A percentile compares a stretch with the other conserved stretches of the same genome.
phyloP scores from a whole-genome alignment of 176 grass and related monocot species.

The Pharus latifolius region DNA sequence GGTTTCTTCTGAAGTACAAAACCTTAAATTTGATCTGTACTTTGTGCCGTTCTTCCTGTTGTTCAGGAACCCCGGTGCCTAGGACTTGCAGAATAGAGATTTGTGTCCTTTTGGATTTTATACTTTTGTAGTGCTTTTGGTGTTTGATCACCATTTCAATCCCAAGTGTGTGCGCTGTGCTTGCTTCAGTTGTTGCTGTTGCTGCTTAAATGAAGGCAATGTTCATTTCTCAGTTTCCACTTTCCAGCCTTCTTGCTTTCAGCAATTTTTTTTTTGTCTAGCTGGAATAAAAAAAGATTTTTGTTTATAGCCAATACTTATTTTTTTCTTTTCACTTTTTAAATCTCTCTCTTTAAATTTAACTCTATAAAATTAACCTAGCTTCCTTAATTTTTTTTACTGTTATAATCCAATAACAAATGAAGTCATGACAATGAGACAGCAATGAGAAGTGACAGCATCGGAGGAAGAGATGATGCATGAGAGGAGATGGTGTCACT shows the following conservation, averaged over 20 bases:
- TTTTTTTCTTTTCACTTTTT: too few relatives aligned
- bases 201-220: background rate
- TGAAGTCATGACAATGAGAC: too few relatives aligned
- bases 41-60: constrained; percentile 3
- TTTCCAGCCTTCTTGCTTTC: background rate
- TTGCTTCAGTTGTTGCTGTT: background rate
- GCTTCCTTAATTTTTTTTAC: too few relatives aligned
- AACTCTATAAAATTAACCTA: too few relatives aligned
- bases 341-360: too few relatives aligned
- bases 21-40: constrained; percentile 25
- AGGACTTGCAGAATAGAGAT: constrained; percentile 24
- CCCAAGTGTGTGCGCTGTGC: constrained; percentile 2
- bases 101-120: constrained; percentile 4
- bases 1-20: constrained; percentile 35
- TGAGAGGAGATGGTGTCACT: too few relatives aligned
- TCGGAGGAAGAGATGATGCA: too few relatives aligned
- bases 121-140: background rate
- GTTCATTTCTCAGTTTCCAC: background rate
- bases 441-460: too few relatives aligned
- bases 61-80: constrained; percentile 17
- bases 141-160: constrained; percentile 11
- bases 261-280: too few relatives aligned
- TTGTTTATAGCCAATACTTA: too few relatives aligned
- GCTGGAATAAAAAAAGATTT: too few relatives aligned
- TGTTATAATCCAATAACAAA: too few relatives aligned